Conservation (phyloP, 768 basidiomycete species). For the Auricularia auricula-judae region DNA sequence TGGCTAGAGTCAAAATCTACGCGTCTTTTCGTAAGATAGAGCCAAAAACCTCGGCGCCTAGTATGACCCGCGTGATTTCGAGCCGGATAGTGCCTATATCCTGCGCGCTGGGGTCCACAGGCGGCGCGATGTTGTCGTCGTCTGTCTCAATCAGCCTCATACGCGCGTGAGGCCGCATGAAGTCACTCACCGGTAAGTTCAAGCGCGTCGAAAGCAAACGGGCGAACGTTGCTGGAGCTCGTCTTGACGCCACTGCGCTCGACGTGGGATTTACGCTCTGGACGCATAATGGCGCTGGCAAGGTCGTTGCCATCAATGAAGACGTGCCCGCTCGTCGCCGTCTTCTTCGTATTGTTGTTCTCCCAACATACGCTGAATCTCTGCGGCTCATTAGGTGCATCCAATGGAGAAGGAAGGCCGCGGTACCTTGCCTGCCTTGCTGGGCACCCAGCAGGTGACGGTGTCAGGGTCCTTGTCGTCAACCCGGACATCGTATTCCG, state of each 20-base stretch:
- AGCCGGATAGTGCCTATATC: constrained; percentile 7
- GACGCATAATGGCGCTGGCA: constrained; percentile 5
- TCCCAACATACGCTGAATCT: constrained; percentile 3
- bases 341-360: background rate
- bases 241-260: constrained; percentile 1
- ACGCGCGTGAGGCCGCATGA: background rate
- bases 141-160: no score
- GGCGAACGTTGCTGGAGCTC: background rate
- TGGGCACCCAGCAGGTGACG: constrained; percentile 3
- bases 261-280: constrained; percentile 1
- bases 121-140: no score
- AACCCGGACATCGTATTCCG: background rate
- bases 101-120: constrained; percentile 2
- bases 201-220: background rate
- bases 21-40: no score
- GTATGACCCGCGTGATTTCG: constrained; percentile 4
- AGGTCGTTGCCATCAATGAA: constrained; percentile 6
- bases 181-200: constrained; percentile 1
- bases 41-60: background rate
- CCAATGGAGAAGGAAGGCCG: background rate
- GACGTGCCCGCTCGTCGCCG: constrained; percentile 3
- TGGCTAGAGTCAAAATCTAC: no score
- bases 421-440: background rate
- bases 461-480: background rate
- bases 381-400: background rate